Conservation (phyloP, 768 basidiomycete genomes). For the Royoungia palumana region DNA sequence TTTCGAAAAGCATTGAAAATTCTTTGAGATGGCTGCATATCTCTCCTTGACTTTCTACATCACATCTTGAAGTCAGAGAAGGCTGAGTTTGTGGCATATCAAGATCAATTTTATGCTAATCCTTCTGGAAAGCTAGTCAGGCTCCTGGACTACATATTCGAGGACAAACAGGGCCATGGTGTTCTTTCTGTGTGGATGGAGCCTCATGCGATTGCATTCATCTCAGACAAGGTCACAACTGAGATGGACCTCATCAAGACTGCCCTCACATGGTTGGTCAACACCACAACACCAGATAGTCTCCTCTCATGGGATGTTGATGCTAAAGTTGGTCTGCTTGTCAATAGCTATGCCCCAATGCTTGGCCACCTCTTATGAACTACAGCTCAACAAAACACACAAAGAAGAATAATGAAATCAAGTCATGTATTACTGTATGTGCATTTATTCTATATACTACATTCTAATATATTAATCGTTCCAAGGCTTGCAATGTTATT, state of each 20-base stretch:
- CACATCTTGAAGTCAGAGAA: neutral
- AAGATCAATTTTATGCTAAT: neutral
- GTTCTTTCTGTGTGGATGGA: neutral
- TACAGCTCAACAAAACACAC: neutral
- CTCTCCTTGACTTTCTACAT: neutral
- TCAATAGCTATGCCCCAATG: neutral
- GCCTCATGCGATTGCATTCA: neutral
- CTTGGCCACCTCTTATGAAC: neutral
- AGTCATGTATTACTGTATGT: too few relatives aligned
- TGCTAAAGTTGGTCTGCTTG: neutral
- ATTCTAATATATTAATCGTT: too few relatives aligned
- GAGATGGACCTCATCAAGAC: constrained; percentile 1
- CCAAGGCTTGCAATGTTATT: neutral
- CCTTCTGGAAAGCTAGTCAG: neutral
- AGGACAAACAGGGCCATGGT: neutral
- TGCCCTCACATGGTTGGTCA: neutral
- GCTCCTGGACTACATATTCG: neutral
- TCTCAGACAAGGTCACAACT: neutral
- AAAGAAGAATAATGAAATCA: neutral
- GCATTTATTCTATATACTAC: too few relatives aligned
- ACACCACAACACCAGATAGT: neutral
- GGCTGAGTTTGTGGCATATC: neutral
- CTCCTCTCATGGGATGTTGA: constrained; percentile 2
- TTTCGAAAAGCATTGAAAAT: neutral
- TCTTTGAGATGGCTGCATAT: neutral